These are phyloP conservation scores for Trichoderma endophyticum DNA, from an alignment of 2,329 filamentous ascomycete genomes.

Conservation along the genomic window DNA sequence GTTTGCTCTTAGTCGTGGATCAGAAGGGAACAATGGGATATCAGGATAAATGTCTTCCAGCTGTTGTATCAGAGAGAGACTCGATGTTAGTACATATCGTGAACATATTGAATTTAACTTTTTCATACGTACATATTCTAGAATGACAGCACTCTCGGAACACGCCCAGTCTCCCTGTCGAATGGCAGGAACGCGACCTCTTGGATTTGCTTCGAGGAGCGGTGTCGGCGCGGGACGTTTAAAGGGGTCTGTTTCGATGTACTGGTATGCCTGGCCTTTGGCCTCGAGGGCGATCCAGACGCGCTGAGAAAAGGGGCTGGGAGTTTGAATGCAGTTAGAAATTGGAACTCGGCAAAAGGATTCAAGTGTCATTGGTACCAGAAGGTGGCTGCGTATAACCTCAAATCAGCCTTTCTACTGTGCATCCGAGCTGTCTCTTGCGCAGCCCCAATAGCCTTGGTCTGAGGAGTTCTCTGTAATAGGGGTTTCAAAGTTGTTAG, in stretches of 20 bases:
- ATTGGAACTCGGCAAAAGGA: background rate
- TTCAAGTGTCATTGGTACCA: slow-evolving; percentile 53
- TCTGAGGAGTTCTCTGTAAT: slow-evolving; percentile 64
- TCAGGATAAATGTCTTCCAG: slow-evolving; percentile 69
- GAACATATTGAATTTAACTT: slow-evolving; percentile 21
- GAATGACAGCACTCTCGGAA: slow-evolving; percentile 75
- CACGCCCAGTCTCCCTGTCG: slow-evolving; percentile 77
- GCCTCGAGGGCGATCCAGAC: slow-evolving; percentile 86
- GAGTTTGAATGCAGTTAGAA: background rate
- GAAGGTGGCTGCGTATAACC: slow-evolving; percentile 79
- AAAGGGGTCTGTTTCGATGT: slow-evolving; percentile 81
- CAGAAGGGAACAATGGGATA: slow-evolving; percentile 60
- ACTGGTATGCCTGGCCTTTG: slow-evolving; percentile 77
- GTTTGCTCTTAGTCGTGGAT: slow-evolving; percentile 65
- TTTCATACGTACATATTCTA: slow-evolving; percentile 68
- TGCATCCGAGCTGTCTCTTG: slow-evolving; percentile 67
- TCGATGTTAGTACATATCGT: slow-evolving; percentile 41
- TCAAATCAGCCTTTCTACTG: slow-evolving; percentile 65
- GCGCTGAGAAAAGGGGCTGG: slow-evolving; percentile 77
- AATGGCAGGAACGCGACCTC: slow-evolving; percentile 72
- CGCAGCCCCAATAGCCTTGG: slow-evolving; percentile 69
- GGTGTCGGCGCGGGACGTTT: slow-evolving; percentile 56
- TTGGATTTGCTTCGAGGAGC: slow-evolving; percentile 71
- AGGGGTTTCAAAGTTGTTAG: background rate
- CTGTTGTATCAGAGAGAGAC: slow-evolving; percentile 34